A percentile compares a stretch with the other conserved stretches of the same genome.
phyloP scores from a whole-genome alignment of 2,329 filamentous ascomycete species.

The Curvularia sp. region DNA sequence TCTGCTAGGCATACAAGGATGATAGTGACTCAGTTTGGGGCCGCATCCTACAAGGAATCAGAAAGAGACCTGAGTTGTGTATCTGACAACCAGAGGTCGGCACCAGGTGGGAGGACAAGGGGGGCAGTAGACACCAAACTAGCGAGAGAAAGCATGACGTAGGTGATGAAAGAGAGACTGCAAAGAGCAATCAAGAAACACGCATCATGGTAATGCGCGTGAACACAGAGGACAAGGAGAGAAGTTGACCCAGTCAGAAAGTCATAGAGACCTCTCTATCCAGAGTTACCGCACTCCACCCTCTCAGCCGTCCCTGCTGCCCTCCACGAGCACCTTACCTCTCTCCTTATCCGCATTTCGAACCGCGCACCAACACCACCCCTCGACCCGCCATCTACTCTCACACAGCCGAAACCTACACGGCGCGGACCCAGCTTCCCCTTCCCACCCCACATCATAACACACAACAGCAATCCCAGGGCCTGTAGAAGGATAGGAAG shows the following conservation, averaged over 20 bases:
- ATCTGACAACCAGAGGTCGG: no score
- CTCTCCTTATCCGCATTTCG: not conserved
- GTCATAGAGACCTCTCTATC: not conserved
- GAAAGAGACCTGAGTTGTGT: no score
- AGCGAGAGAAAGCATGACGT: not conserved
- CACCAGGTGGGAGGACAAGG: no score
- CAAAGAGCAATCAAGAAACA: not conserved
- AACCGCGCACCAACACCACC: not conserved
- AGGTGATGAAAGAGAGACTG: not conserved
- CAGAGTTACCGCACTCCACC: not conserved
- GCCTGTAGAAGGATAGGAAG: conserved; percentile 21
- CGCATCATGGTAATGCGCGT: not conserved
- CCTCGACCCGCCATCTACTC: conserved; percentile 21
- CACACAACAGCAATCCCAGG: conserved; percentile 20
- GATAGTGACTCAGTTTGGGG: not conserved
- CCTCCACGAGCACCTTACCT: not conserved
- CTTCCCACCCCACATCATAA: conserved; percentile 13
- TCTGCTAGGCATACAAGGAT: not conserved
- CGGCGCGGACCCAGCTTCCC: conserved; percentile 23
- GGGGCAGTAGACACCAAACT: not conserved
- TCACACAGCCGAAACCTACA: conserved; percentile 21
- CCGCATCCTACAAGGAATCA: no score
- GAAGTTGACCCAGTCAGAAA: not conserved
- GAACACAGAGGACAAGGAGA: not conserved
- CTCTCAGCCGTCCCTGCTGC: not conserved